These are phyloP conservation scores for Lepidium africanum DNA, from an alignment of 345 rosid species.

Conservation along the genomic window DNA sequence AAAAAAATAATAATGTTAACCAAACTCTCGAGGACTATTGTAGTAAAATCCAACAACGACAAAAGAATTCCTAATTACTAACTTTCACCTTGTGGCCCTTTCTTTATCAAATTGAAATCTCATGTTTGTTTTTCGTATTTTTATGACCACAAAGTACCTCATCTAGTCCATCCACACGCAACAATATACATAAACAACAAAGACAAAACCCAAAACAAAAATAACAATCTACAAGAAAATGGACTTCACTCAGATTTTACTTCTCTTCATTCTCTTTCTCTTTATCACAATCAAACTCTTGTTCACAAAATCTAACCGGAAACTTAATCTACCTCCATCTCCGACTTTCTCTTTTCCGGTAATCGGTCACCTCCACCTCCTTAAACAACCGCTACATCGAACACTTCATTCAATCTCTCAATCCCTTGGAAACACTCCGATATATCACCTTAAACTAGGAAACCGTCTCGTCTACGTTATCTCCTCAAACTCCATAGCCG, in stretches of 20 bases:
- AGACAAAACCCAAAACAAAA: not conserved
- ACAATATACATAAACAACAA: not conserved
- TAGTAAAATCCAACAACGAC: no score
- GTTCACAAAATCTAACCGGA: not conserved
- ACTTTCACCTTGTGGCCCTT: no score
- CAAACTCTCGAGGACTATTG: no score
- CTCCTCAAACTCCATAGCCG: constrained; percentile 27
- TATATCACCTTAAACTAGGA: constrained; percentile 44
- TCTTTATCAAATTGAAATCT: no score
- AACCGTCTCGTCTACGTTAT: constrained; percentile 34
- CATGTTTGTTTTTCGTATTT: no score
- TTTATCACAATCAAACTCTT: constrained; percentile 6
- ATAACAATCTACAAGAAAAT: not conserved
- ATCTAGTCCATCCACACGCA: not conserved
- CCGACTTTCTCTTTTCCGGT: constrained; percentile 28
- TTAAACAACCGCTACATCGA: constrained; percentile 13
- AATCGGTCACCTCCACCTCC: constrained; percentile 24
- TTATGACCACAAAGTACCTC: no score
- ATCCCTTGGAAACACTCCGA: constrained; percentile 28
- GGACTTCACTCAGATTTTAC: not conserved
- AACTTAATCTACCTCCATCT: constrained; percentile 38
- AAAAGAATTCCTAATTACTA: no score
- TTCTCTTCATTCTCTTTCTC: not conserved
- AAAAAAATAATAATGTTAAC: no score
- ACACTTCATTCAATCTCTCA: constrained; percentile 12